Conservation (phyloP, 2,329 filamentous ascomycete genomes). For the Colletotrichum echinochloae region DNA sequence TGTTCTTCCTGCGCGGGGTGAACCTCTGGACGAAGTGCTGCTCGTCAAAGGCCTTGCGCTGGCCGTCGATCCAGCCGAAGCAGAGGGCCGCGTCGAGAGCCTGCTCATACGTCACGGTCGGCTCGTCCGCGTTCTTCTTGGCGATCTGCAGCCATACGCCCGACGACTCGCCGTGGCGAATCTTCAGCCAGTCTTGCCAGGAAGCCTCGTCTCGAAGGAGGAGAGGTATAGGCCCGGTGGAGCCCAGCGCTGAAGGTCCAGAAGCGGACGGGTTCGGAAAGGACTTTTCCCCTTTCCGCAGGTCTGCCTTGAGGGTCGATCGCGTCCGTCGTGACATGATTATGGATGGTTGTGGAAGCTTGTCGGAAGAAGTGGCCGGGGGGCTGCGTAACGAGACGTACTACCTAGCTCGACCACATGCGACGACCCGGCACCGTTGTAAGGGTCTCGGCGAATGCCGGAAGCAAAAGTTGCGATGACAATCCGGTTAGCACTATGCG, state of each 20-base stretch:
- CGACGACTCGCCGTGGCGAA: slow-evolving; percentile 47
- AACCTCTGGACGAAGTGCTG: slow-evolving; percentile 66
- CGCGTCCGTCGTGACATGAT: slow-evolving; percentile 3
- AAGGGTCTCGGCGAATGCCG: background rate
- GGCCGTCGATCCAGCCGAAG: slow-evolving; percentile 74
- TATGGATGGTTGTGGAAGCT: background rate
- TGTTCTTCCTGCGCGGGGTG: slow-evolving; percentile 66
- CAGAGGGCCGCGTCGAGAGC: slow-evolving; percentile 69
- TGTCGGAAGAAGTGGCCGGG: background rate
- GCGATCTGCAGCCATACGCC: slow-evolving; percentile 62
- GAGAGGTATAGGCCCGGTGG: slow-evolving; percentile 38
- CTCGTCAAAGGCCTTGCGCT: slow-evolving; percentile 58
- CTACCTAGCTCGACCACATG: background rate
- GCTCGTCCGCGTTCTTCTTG: slow-evolving; percentile 59
- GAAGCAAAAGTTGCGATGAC: background rate
- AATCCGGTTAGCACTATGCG: background rate
- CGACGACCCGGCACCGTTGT: background rate
- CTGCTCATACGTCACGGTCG: slow-evolving; percentile 61
- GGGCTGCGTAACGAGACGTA: background rate
- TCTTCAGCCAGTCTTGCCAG: slow-evolving; percentile 55
- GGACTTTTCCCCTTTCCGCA: background rate
- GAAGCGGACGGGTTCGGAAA: background rate
- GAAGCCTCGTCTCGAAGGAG: slow-evolving; percentile 47
- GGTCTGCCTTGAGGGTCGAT: background rate
- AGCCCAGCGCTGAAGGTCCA: background rate